Percentiles rank a stretch among this genome's conserved stretches.
phyloP scores from a whole-genome alignment of 768 basidiomycete genomes.

The Agaricus subrufescens region DNA sequence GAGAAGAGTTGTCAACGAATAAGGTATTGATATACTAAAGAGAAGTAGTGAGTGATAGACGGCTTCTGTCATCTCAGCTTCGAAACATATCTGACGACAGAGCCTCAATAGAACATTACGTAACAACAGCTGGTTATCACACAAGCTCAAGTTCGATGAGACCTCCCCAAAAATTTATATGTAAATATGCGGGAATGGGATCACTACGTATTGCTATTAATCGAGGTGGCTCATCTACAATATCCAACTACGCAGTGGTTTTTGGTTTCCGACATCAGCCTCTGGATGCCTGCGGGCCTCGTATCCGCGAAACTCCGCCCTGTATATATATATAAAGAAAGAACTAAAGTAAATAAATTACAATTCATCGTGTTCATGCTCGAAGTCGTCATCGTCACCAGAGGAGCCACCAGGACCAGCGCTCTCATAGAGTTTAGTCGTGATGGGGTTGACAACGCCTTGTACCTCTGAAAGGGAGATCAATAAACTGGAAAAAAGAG shows the following conservation, averaged over 20 bases:
- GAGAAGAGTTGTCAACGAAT: too few species aligned
- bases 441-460: slow-evolving; percentile 75
- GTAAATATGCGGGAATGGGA: slow-evolving; percentile 4
- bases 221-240: slow-evolving; percentile 1
- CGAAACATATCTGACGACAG: too few species aligned
- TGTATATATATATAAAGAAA: neutral
- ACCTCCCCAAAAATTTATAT: neutral
- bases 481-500: neutral
- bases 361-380: slow-evolving; percentile 43
- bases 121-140: too few species aligned
- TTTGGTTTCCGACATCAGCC: neutral
- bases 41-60: too few species aligned
- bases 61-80: too few species aligned
- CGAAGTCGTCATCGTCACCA: slow-evolving; percentile 36
- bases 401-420: slow-evolving; percentile 27
- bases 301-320: slow-evolving; percentile 7
- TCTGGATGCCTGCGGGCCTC: slow-evolving; percentile 5
- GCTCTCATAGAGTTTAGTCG: slow-evolving; percentile 63
- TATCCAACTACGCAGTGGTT: slow-evolving; percentile 5
- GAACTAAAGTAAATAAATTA: slow-evolving; percentile 20
- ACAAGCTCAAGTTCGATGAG: too few species aligned
- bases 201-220: slow-evolving; percentile 3
- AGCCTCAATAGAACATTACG: too few species aligned
- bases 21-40: too few species aligned
- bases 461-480: slow-evolving; percentile 48